Base-by-base conservation (phyloP, 1,139 yeast species). In the Schizosaccharomyces versatilis region DNA sequence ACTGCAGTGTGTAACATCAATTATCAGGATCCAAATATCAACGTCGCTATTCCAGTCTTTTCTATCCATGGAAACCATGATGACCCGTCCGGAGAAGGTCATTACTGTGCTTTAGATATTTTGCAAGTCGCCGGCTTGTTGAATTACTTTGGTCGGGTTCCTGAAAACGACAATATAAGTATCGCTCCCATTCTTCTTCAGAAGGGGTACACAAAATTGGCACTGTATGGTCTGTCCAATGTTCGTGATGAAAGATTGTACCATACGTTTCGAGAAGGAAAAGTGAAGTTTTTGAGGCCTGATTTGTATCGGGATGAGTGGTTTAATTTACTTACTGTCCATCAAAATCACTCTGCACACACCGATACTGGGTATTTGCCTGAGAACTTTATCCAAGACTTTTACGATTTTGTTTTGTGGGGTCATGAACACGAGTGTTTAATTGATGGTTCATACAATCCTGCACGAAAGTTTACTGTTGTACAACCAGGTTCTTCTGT, bases 391-490 rank as follows among this genome's bases (percentile, higher is more conserved):
- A 67, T 93, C 17, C 99, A 97, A 0, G 71, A 74, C 15, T 88
- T 88, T 64, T 64, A 90, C 54, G 84, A 90, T 64, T 72, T 90
- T 57, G 78, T 90, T 0, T 69, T 86, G 1, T 90, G 99, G 99
- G 99, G 98, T 8, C 99, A 90, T 66, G 99, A 90, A 65, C 99
- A 90, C 67, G 97, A 90, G 65, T 86, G 97, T 63, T 73, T 81
- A 7, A 84, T 90, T 1, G 78, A 76, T 59, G 80, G 95, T 0
- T 73, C 71, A 0, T 71, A 71, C 52, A 86, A 85, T 63, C 75
- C 82, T 0, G 75, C 75, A 24, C 79, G 78, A 36, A 81, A 80
- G 1, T 85, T 88, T 64, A 79, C 79, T 58, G 86, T 88, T 0
- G 71, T 93, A 51, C 95, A 88, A 65, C 94, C 95, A 0, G 99